Evolutionary conservation across 441 rosid genomes (phyloP).

Genomic region (Heliophila coronopifolia): DNA sequence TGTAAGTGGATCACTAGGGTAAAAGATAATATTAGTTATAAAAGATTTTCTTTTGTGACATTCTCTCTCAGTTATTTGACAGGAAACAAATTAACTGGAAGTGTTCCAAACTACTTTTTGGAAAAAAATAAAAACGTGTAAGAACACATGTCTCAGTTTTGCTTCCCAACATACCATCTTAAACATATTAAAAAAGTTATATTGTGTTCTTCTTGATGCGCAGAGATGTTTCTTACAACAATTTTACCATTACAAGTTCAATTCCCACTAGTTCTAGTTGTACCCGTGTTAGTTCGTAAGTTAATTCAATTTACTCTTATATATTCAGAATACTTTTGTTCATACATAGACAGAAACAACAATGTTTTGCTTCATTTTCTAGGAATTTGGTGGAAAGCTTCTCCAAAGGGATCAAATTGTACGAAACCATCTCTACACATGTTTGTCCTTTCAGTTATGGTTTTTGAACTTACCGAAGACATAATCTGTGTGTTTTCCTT

Average conservation of each 20-base stretch:
- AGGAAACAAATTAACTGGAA: constrained; percentile 62
- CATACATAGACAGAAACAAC: background rate
- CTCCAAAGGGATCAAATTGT: constrained; percentile 42
- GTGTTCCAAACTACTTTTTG: constrained; percentile 50
- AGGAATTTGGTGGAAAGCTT: constrained; percentile 87
- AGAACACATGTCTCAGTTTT: constrained; percentile 13
- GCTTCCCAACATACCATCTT: background rate
- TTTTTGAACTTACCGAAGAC: background rate
- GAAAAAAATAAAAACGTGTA: constrained; percentile 67
- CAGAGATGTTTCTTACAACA: constrained; percentile 78
- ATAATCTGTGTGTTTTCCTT: constrained; percentile 1
- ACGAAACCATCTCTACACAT: constrained; percentile 29
- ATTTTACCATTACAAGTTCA: constrained; percentile 61
- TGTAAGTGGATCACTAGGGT: constrained; percentile 42
- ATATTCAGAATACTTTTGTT: constrained; percentile 6
- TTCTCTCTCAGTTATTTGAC: constrained; percentile 59
- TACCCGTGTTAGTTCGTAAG: constrained; percentile 62
- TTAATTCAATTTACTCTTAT: constrained; percentile 4
- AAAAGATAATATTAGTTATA: background rate
- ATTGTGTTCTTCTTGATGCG: constrained; percentile 28
- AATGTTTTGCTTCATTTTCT: constrained; percentile 17
- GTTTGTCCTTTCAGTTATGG: background rate
- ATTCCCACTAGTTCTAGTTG: constrained; percentile 38
- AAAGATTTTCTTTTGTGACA: constrained; percentile 2
- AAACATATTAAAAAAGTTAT: background rate